phyloP scores from a whole-genome alignment of 2,329 filamentous ascomycete genomes.

The Aspergillus carbonarius region DNA sequence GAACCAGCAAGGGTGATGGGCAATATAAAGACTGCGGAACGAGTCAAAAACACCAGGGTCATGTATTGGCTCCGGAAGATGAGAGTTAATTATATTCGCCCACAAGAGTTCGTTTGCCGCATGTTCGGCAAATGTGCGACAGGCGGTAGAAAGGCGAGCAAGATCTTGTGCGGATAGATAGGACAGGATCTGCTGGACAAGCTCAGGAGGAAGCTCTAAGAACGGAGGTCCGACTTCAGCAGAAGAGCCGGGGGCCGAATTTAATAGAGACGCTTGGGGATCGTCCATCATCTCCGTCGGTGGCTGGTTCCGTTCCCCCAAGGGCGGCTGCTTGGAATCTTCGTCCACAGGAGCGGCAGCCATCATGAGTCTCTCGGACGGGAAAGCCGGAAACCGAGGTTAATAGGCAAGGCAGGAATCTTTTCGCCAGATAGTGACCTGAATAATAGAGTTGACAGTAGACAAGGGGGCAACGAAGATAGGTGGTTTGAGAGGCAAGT shows the following conservation, averaged over 20 bases:
- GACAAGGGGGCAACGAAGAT: neutral
- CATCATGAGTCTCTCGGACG: constrained; percentile 3
- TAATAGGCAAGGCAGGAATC: neutral
- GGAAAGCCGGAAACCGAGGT: neutral
- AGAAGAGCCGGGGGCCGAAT: neutral
- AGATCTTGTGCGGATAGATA: constrained; percentile 67
- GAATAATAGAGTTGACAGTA: neutral
- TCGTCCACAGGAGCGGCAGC: constrained; percentile 10
- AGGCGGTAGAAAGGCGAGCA: constrained; percentile 59
- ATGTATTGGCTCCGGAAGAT: constrained; percentile 60
- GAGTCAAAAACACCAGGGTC: constrained; percentile 59
- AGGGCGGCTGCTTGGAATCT: constrained; percentile 6
- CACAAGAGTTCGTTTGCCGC: constrained; percentile 69
- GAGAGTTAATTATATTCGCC: constrained; percentile 66
- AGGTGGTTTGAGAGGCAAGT: neutral
- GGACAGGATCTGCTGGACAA: constrained; percentile 69
- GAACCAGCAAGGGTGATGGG: constrained; percentile 83
- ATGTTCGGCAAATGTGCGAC: constrained; percentile 59
- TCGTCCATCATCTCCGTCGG: neutral
- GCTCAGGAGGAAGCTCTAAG: constrained; percentile 65
- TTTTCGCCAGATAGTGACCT: neutral
- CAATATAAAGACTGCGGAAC: constrained; percentile 70
- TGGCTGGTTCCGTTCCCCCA: constrained; percentile 9
- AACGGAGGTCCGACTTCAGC: constrained; percentile 20
- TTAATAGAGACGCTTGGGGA: neutral